phyloP scores from a whole-genome alignment of 1,284 basidiomycete genomes.

The Vanrija sp. region DNA sequence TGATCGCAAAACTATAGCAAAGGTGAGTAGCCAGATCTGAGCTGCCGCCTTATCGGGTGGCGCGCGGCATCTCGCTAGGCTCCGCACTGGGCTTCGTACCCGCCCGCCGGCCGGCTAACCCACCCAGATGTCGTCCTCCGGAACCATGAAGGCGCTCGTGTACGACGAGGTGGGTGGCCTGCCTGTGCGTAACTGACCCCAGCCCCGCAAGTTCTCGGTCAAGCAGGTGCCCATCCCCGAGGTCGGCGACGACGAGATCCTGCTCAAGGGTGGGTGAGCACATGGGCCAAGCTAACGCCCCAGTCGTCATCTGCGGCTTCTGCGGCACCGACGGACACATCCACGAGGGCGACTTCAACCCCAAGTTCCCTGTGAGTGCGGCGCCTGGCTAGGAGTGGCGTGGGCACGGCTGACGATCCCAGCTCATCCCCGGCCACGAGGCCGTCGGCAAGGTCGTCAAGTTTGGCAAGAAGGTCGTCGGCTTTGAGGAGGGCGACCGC shows the following conservation, averaged over 20 bases:
- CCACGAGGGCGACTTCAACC: slow-evolving; percentile 71
- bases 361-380: slow-evolving; percentile 59
- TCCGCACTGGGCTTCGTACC: not conserved
- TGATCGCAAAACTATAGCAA: no score
- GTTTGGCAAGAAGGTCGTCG: slow-evolving; percentile 66
- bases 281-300: not conserved
- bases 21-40: no score
- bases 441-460: slow-evolving; percentile 65
- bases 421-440: slow-evolving; percentile 80
- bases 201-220: slow-evolving; percentile 64
- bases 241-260: slow-evolving; percentile 61
- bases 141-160: slow-evolving; percentile 42
- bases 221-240: slow-evolving; percentile 61
- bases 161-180: slow-evolving; percentile 35
- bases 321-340: slow-evolving; percentile 73
- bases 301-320: slow-evolving; percentile 55
- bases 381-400: not conserved
- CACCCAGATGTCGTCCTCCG: slow-evolving; percentile 9
- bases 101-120: not conserved
- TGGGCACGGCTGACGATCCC: slow-evolving; percentile 13
- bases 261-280: slow-evolving; percentile 59
- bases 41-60: no score
- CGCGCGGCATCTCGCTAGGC: no score
- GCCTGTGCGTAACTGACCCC: slow-evolving; percentile 4
- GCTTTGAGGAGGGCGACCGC: slow-evolving; percentile 66